Evolutionary conservation across 192 early-diverging fungal species (phyloP), one percentile per base, ranked within the genome.

Genomic region (Geranomyces variabilis): DNA sequence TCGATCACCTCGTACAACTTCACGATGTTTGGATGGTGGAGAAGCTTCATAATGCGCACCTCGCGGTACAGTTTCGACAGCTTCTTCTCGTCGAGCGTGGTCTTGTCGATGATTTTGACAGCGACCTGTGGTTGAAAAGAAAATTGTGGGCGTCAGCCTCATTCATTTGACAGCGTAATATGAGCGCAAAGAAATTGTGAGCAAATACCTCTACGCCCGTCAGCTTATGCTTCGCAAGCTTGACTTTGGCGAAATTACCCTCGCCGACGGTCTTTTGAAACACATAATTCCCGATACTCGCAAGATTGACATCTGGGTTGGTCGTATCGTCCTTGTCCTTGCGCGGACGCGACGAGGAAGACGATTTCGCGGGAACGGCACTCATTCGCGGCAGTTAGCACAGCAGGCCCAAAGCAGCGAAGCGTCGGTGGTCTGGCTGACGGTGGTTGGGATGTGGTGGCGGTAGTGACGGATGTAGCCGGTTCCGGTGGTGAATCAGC

Each of bases 221-320:
- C 33, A 84, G 21, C 47, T 84, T 84, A 63, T 99, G 94, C 73
- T 92, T 88, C 1, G 93, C 94, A 15, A 97, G 86, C 81, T 99
- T 99, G 67, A 97, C 95, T 80, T 99, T 96, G 66, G 93, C 95
- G 83, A 97, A 97, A 84, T 99, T 96, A 59, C 95, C 96, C 81
- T 97, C 95, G 63, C 95, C 95, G 13, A 99, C 86, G 26, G 95
- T 97, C 81, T 99, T 96, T 57, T 95, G 86, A 67, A 99, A 87
- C 17, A 94, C 75, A 83, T 99, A 99, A 63, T 94, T 93, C 7
- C 95, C 84, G 43, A 84, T 86, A 19, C 79, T 77, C 60, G 75
- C 55, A 28, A 86, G 62, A 34, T 63, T 53, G 24, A 84, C 43
- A 60, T 84, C 85, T 12, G 85, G 85, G 66, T 86, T 86, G 69